These are phyloP conservation scores for Annona cherimola DNA, from an alignment of 164 flowering plant species.

Conservation along the genomic window DNA sequence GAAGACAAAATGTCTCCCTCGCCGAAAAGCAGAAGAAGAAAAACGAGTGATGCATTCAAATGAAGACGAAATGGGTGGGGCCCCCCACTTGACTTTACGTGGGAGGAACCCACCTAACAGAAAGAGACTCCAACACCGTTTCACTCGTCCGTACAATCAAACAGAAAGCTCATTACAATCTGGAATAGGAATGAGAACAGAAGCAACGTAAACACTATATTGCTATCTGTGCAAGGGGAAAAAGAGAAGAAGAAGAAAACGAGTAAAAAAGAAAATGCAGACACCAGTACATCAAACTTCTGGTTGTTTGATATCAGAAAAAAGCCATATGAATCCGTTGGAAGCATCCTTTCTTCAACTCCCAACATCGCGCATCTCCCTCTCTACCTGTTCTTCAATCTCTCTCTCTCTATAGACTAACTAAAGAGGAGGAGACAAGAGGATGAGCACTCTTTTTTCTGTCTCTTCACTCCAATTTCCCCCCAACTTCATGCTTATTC, in stretches of 20 bases:
- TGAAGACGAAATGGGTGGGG: no score
- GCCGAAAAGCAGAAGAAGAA: no score
- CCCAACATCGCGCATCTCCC: background rate
- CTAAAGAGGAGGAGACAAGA: conserved; percentile 64
- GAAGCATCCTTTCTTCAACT: conserved; percentile 1
- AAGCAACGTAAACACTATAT: no score
- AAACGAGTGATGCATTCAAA: no score
- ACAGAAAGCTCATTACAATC: no score
- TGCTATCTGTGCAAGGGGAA: background rate
- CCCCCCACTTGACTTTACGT: no score
- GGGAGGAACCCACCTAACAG: no score
- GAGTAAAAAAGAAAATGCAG: conserved; percentile 1
- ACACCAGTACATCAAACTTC: background rate
- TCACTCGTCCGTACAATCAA: no score
- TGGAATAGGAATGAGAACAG: no score
- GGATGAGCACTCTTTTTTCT: conserved; percentile 76
- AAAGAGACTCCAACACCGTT: no score
- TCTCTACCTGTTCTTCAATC: background rate
- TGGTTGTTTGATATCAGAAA: background rate
- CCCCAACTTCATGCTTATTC: conserved; percentile 37
- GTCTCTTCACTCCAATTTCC: conserved; percentile 90
- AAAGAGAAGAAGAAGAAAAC: background rate
- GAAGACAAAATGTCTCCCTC: no score
- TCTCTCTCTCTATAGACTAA: background rate
- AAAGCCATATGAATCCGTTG: background rate